phyloP scores from a whole-genome alignment of 495 filamentous ascomycete species.

The Aspergillus ostianus region DNA sequence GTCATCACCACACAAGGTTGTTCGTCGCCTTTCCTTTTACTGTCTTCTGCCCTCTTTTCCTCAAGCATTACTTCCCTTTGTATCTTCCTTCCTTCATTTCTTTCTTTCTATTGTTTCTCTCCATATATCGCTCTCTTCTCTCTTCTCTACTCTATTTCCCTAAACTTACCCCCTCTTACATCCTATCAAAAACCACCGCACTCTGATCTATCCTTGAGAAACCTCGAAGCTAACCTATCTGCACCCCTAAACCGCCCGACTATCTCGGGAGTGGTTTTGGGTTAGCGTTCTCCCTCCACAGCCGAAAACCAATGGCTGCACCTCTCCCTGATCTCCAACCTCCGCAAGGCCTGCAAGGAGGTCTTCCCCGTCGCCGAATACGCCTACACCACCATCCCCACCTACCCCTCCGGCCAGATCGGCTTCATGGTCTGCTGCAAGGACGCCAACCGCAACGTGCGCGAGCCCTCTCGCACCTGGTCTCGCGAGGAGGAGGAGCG shows the following conservation, averaged over 20 bases:
- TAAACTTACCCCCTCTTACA: neutral
- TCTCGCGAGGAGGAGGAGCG: constrained; percentile 84
- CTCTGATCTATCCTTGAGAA: neutral
- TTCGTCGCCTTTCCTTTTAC: constrained; percentile 72
- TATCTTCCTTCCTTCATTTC: constrained; percentile 7
- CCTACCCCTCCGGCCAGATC: constrained; percentile 98
- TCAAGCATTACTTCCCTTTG: constrained; percentile 9
- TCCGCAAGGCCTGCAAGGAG: constrained; percentile 94
- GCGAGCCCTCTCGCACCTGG: constrained; percentile 76
- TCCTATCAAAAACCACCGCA: neutral
- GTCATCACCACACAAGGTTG: constrained; percentile 99
- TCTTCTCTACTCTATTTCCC: neutral
- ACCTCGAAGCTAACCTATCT: constrained; percentile 28
- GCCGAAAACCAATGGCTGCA: constrained; percentile 99
- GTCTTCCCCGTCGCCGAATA: constrained; percentile 98
- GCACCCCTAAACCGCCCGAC: constrained; percentile 36
- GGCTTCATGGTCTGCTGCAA: constrained; percentile 99
- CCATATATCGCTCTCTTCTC: constrained; percentile 7
- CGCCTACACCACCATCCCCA: constrained; percentile 99
- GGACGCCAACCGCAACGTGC: constrained; percentile 79
- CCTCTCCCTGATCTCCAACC: constrained; percentile 79
- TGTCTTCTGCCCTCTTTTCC: constrained; percentile 11
- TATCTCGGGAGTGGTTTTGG: constrained; percentile 35
- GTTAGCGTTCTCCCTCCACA: constrained; percentile 41
- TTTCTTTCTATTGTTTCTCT: constrained; percentile 1